phyloP scores from a whole-genome alignment of 2,329 filamentous ascomycete genomes.

The Chrysosporium keratinophilum region DNA sequence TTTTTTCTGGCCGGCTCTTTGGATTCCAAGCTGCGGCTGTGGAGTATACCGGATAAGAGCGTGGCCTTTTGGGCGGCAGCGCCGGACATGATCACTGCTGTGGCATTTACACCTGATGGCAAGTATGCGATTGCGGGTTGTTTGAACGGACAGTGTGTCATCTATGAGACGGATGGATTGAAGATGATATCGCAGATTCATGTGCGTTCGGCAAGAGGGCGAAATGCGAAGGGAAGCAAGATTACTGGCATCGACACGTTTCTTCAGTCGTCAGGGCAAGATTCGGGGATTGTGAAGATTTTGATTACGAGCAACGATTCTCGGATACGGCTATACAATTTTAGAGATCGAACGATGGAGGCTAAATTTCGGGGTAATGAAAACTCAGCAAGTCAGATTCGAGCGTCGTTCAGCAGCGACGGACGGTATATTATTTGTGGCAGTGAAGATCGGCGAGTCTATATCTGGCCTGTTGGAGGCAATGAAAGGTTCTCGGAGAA shows the following conservation, averaged over 20 bases:
- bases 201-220: conserved; percentile 82
- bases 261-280: conserved; percentile 45
- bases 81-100: conserved; percentile 83
- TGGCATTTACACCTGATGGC: conserved; percentile 86
- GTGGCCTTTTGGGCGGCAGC: conserved; percentile 71
- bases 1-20: conserved; percentile 93
- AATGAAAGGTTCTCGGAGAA: conserved; percentile 65
- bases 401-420: conserved; percentile 79
- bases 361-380: conserved; percentile 86
- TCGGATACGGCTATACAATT: conserved; percentile 76
- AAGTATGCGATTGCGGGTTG: conserved; percentile 82
- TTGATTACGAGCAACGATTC: conserved; percentile 94
- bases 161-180: conserved; percentile 86
- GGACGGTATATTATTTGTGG: conserved; percentile 79
- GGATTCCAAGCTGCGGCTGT: conserved; percentile 76
- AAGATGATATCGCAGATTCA: conserved; percentile 78
- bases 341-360: conserved; percentile 73
- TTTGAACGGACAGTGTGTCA: conserved; percentile 71
- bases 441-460: conserved; percentile 80
- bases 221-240: conserved; percentile 92
- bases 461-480: conserved; percentile 69
- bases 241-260: conserved; percentile 87
- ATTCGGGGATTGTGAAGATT: conserved; percentile 63
- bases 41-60: conserved; percentile 95
- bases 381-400: conserved; percentile 82